Base-by-base conservation (phyloP, 1,139 yeast species). In the Zygosaccharomyces pseudobailii region DNA sequence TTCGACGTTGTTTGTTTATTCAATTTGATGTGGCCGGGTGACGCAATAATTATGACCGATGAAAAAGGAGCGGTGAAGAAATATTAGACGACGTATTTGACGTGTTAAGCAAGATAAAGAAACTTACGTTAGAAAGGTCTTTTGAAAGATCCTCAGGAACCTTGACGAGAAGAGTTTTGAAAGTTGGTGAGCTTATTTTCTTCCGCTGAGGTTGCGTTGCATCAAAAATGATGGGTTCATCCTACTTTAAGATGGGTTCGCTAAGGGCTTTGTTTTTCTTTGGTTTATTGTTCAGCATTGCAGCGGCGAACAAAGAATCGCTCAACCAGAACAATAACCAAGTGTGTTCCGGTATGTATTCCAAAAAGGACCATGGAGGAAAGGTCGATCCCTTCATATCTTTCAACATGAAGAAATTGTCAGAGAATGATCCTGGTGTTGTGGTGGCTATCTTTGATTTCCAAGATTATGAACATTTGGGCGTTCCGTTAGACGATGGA, bases 321-420 rank as follows among this genome's bases (percentile, higher is more conserved):
- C 71, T 85, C 53, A 75, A 77, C 44, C 67, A 75, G 13, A 64
- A 66, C 6, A 59, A 67, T 42, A 73, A 84, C 20, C 94, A 87
- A 61, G 80, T 80, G 25, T 92, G 98, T 67, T 77, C 90, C 8
- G 98, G 98, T 35, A 82, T 92, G 79, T 92, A 90, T 68, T 78
- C 92, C 46, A 84, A 83, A 58, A 75, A 80, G 42, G 96, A 90
- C 63, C 87, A 95, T 92, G 86, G 88, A 42, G 97, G 97, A 36
- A 74, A 78, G 33, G 66, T 69, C 9, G 78, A 75, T 49, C 90
- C 94, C 7, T 81, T 75, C 56, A 82, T 85, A 48, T 72, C 74
- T 7, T 70, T 84, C 44, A 71, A 72, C 38, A 66, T 85, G 48
- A 69, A 73, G 43, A 67, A 70, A 36, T 62, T 59, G 24, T 52